phyloP scores from a whole-genome alignment of 1,284 basidiomycete species.

The Vanrija pseudolonga region DNA sequence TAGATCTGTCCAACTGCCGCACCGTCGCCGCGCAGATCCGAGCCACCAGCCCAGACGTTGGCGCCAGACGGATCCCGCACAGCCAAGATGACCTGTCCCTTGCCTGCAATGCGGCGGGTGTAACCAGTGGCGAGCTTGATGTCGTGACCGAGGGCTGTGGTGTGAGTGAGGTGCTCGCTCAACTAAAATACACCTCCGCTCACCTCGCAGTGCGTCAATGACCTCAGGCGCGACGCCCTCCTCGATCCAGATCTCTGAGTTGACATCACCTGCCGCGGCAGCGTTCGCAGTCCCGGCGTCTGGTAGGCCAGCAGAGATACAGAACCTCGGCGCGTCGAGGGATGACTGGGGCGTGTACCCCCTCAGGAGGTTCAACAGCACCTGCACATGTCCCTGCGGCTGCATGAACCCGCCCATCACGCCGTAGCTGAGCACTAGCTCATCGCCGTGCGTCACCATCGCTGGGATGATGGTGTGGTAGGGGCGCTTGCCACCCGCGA shows the following conservation, averaged over 20 bases:
- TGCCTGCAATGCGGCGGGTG: slow-evolving; percentile 70
- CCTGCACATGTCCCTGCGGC: slow-evolving; percentile 79
- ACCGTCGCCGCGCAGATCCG: slow-evolving; percentile 81
- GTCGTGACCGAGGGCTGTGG: slow-evolving; percentile 80
- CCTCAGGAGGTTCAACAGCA: slow-evolving; percentile 58
- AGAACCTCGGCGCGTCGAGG: slow-evolving; percentile 86
- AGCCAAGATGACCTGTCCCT: slow-evolving; percentile 84
- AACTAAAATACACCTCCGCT: slow-evolving; percentile 28
- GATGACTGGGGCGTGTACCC: slow-evolving; percentile 60
- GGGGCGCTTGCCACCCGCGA: slow-evolving; percentile 76
- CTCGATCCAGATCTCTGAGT: slow-evolving; percentile 82
- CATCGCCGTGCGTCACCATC: slow-evolving; percentile 73
- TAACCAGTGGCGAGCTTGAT: slow-evolving; percentile 63
- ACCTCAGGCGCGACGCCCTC: slow-evolving; percentile 67
- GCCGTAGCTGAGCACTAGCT: slow-evolving; percentile 82
- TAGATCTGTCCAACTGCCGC: slow-evolving; percentile 84
- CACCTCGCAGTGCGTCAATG: slow-evolving; percentile 61
- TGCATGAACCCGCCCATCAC: slow-evolving; percentile 97
- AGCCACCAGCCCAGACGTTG: slow-evolving; percentile 81
- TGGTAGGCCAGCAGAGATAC: slow-evolving; percentile 79
- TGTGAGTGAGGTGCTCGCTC: not conserved
- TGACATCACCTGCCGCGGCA: slow-evolving; percentile 59
- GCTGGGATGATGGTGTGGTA: slow-evolving; percentile 94
- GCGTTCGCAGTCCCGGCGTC: slow-evolving; percentile 55
- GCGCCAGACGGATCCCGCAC: slow-evolving; percentile 61